Evolutionary conservation across 176 grass and related monocot genomes (phyloP), one percentile per base, ranked within the genome.

Genomic region (Aegilops bicornis): DNA sequence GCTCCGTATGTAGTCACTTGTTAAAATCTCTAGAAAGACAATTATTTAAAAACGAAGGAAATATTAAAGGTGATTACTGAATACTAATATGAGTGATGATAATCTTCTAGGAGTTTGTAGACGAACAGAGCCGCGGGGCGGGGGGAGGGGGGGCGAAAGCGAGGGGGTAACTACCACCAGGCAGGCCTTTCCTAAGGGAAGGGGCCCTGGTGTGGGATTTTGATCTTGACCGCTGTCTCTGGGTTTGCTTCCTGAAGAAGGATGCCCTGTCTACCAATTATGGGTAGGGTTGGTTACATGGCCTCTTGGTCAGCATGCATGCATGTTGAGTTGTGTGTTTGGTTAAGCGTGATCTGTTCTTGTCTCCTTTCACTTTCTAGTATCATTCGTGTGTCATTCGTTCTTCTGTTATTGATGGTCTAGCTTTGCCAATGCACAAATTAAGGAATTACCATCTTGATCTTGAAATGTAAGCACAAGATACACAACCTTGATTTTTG

Each of bases 201-300:
- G 68, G 63, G 71, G 22, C 6, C 78, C 73, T 73, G 31, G 19
- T 45, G 33, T 82, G 31, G 7, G 72, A 82, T 78, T 82, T 81
- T 78, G 70, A 91, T 91, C 63, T 85, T 54, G 78, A 78, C 64
- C 77, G 37, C 64, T 85, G 86, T 78, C 90, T 65, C 37, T 78
- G 72, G 82, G 82, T 78, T 91, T 91, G 86, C 90, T 88, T 88
- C 90, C 64, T 59, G 43, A 79, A 85, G 86, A 91, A 91, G 86
- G 86, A 88, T 86, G 64, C 90, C 54, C 32, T 86, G 78, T 78
- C 90, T 82, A 69, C 72, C 82, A 85, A 78, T 88, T 85, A 88
- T 91, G 82, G 78, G 42, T 78, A 66, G 78, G 86, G 90, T 65
- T 85, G 77, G 90, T 65, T 85, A 74, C 63, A 76, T 69, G 76